Percentiles rank a stretch among this genome's conserved stretches.
These are phyloP conservation scores for Cyclocybe cylindracea DNA, from an alignment of 768 basidiomycete species.

Conservation along the genomic window DNA sequence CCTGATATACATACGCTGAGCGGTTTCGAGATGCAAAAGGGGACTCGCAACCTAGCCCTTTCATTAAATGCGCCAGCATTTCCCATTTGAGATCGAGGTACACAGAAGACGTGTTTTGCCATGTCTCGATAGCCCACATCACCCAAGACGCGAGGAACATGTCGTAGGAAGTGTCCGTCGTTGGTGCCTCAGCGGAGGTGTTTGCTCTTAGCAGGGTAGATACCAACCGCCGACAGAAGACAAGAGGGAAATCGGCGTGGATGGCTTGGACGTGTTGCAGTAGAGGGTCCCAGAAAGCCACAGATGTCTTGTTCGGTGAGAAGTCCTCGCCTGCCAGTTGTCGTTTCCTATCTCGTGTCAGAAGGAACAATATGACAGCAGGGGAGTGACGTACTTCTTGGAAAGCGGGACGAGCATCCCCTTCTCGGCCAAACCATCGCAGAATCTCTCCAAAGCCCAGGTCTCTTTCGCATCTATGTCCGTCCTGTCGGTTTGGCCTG, in stretches of 20 bases:
- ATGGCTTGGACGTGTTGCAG: slow-evolving; percentile 54
- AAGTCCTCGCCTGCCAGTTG: slow-evolving; percentile 40
- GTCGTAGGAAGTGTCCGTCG: slow-evolving; percentile 46
- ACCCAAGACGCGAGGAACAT: slow-evolving; percentile 71
- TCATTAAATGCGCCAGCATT: slow-evolving; percentile 44
- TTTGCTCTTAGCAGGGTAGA: slow-evolving; percentile 26
- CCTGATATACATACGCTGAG: slow-evolving; percentile 12
- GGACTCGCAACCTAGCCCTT: slow-evolving; percentile 42
- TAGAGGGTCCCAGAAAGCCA: slow-evolving; percentile 69
- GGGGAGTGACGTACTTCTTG: slow-evolving; percentile 59
- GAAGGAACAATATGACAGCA: slow-evolving; percentile 50
- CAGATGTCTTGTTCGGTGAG: slow-evolving; percentile 48
- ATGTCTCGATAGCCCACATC: slow-evolving; percentile 55
- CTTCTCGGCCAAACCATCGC: slow-evolving; percentile 63
- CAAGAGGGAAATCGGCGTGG: slow-evolving; percentile 55
- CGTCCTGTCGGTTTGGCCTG: slow-evolving; percentile 18
- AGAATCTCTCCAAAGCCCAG: slow-evolving; percentile 70
- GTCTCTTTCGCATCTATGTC: slow-evolving; percentile 56
- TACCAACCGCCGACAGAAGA: slow-evolving; percentile 50
- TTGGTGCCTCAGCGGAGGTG: slow-evolving; percentile 8
- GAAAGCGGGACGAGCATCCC: slow-evolving; percentile 83
- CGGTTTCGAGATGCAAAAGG: slow-evolving; percentile 3
- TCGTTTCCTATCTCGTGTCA: slow-evolving; percentile 52
- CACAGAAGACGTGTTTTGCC: slow-evolving; percentile 21
- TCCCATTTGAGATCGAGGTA: slow-evolving; percentile 46